These are phyloP conservation scores for Trifolium dubium DNA, from an alignment of 306 rosid genomes.

Conservation along the genomic window DNA sequence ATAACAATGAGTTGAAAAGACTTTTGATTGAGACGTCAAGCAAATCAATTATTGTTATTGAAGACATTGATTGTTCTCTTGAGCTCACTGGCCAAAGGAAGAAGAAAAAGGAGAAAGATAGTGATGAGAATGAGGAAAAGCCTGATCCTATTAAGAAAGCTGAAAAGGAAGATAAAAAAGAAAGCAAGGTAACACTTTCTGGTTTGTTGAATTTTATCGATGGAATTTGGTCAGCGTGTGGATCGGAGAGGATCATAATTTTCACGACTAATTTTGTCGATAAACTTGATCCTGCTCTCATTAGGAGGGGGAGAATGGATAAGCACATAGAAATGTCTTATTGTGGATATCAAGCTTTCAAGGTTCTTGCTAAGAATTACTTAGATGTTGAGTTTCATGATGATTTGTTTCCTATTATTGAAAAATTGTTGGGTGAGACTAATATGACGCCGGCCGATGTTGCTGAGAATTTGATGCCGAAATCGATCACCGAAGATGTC, in stretches of 20 bases:
- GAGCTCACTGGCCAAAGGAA: slow-evolving; percentile 65
- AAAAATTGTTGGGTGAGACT: slow-evolving; percentile 46
- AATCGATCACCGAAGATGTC: slow-evolving; percentile 42
- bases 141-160: not conserved
- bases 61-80: slow-evolving; percentile 68
- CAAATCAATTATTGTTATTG: slow-evolving; percentile 56
- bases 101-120: slow-evolving; percentile 38
- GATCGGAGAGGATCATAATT: slow-evolving; percentile 61
- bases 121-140: not conserved
- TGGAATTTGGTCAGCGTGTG: slow-evolving; percentile 82
- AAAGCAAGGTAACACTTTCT: slow-evolving; percentile 62
- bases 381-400: slow-evolving; percentile 51
- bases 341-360: slow-evolving; percentile 64
- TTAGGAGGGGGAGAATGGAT: slow-evolving; percentile 71
- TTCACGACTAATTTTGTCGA: slow-evolving; percentile 68
- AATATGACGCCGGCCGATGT: slow-evolving; percentile 69
- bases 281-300: slow-evolving; percentile 67
- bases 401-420: slow-evolving; percentile 43
- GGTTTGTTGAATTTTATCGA: slow-evolving; percentile 66
- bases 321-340: slow-evolving; percentile 66
- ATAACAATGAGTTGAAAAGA: slow-evolving; percentile 51
- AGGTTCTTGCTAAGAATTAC: slow-evolving; percentile 63
- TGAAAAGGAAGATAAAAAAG: not conserved
- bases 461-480: slow-evolving; percentile 72
- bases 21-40: slow-evolving; percentile 48